Percentiles rank a stretch among this genome's conserved stretches.
These are phyloP conservation scores for Hypericum androsaemum DNA, from an alignment of 345 rosid species.

Conservation along the genomic window DNA sequence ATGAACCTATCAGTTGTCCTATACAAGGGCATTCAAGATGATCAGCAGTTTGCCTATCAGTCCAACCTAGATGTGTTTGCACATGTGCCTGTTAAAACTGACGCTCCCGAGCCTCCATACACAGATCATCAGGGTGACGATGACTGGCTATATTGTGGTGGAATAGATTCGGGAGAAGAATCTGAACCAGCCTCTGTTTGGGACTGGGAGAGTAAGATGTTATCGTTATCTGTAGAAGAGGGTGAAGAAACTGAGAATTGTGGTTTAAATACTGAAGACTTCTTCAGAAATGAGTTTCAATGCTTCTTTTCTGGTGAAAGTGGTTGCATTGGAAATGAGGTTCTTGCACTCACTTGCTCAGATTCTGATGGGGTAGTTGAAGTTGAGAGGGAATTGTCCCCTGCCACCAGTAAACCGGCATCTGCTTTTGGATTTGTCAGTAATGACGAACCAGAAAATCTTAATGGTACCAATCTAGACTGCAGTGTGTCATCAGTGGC, in stretches of 20 bases:
- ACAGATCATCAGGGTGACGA: conserved; percentile 21
- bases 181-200: conserved; percentile 11
- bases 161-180: conserved; percentile 12
- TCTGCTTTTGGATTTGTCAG: too few species aligned
- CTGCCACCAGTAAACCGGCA: too few species aligned
- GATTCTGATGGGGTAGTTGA: too few species aligned
- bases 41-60: conserved; percentile 12
- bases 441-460: not conserved
- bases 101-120: conserved; percentile 27
- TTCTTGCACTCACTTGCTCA: too few species aligned
- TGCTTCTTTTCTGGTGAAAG: too few species aligned
- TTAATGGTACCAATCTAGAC: not conserved
- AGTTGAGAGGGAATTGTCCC: too few species aligned
- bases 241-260: too few species aligned
- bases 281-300: too few species aligned
- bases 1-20: conserved; percentile 10
- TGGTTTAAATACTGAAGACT: too few species aligned
- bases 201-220: conserved; percentile 3
- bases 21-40: conserved; percentile 6
- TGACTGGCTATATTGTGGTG: conserved; percentile 15
- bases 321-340: too few species aligned
- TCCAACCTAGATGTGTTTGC: conserved; percentile 11
- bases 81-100: conserved; percentile 27
- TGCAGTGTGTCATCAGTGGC: not conserved
- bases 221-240: too few species aligned